phyloP scores from a whole-genome alignment of 2,329 filamentous ascomycete species.

The Aspergillus quadrilineatus region DNA sequence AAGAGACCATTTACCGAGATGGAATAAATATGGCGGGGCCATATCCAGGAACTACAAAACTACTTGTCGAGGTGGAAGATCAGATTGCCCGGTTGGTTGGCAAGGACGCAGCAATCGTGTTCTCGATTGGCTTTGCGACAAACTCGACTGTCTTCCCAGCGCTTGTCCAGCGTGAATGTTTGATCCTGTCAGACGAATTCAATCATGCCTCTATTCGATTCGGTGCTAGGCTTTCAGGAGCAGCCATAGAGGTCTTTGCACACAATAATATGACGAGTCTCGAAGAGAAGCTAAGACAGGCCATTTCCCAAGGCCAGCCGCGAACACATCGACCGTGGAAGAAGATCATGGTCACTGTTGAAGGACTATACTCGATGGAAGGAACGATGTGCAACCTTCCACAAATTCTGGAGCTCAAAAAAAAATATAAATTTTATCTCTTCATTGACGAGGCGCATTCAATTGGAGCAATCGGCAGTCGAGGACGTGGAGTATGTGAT shows the following conservation, averaged over 20 bases:
- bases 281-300: constrained; percentile 79
- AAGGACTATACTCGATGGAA: constrained; percentile 97
- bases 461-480: constrained; percentile 81
- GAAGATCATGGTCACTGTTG: constrained; percentile 92
- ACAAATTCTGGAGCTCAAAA: constrained; percentile 76
- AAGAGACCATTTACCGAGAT: constrained; percentile 76
- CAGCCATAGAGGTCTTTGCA: constrained; percentile 89
- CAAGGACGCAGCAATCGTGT: constrained; percentile 88
- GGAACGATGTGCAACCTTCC: constrained; percentile 95
- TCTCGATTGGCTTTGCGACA: constrained; percentile 96
- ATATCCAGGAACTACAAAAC: constrained; percentile 76
- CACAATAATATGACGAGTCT: constrained; percentile 90
- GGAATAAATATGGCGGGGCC: constrained; percentile 77
- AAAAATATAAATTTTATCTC: constrained; percentile 91
- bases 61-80: constrained; percentile 81
- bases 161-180: constrained; percentile 81
- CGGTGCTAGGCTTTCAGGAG: constrained; percentile 83
- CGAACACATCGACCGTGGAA: constrained; percentile 96
- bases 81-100: constrained; percentile 85
- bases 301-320: constrained; percentile 90
- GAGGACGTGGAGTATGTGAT: constrained; percentile 90
- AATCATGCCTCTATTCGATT: constrained; percentile 96
- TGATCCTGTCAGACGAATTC: constrained; percentile 91
- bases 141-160: constrained; percentile 89
- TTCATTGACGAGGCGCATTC: constrained; percentile 96